phyloP scores from a whole-genome alignment of 75 land plant species.

The Larix kaempferi region DNA sequence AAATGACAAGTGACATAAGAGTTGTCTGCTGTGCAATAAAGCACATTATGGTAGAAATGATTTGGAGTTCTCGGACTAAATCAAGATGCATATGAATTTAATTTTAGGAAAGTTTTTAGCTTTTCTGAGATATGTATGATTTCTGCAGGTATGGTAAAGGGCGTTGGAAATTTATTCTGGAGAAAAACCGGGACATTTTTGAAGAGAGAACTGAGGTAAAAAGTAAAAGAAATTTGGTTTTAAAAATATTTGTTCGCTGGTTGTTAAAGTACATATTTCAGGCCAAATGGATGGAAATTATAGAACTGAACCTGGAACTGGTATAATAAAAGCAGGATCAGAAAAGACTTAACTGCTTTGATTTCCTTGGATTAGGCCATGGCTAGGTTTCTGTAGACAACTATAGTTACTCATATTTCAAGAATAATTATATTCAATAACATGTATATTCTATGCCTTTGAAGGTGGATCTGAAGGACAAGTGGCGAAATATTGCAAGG shows the following conservation, averaged over 20 bases:
- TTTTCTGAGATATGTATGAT: neutral
- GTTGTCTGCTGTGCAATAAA: neutral
- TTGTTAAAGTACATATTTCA: neutral
- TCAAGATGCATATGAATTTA: neutral
- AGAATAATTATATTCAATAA: neutral
- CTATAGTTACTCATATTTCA: neutral
- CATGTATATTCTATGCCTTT: neutral
- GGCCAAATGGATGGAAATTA: no score
- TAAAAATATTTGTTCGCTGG: neutral
- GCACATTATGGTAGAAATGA: neutral
- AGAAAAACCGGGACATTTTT: conserved; percentile 26
- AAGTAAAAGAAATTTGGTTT: neutral
- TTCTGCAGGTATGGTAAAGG: conserved; percentile 44
- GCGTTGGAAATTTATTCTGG: conserved; percentile 41
- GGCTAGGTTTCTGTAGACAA: neutral
- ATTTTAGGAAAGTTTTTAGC: neutral
- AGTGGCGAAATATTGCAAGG: conserved; percentile 51
- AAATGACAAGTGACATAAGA: neutral
- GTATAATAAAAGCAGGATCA: no score
- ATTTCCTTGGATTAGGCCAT: neutral
- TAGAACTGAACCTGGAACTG: no score
- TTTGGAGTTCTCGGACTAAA: neutral
- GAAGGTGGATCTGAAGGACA: conserved; percentile 62
- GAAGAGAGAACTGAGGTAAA: conserved; percentile 53
- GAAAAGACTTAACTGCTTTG: no score